Evolutionary conservation across 2,329 filamentous ascomycete species (phyloP).

Genomic region (Aureobasidium leucospermi): DNA sequence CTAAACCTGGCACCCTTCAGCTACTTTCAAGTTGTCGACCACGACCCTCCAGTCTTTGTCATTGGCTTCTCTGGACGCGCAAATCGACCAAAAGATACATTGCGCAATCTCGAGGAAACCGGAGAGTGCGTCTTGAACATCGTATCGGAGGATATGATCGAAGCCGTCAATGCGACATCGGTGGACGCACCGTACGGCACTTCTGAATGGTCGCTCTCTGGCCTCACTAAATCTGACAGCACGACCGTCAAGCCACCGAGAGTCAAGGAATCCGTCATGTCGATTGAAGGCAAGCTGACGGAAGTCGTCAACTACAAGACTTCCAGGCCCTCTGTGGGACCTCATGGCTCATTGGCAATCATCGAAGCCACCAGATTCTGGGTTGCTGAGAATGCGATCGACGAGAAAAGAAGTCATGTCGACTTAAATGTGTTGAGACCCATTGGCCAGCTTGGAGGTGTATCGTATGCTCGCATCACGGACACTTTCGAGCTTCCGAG

Average conservation of each 20-base stretch:
- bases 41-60: conserved; percentile 19
- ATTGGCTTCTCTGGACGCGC: conserved; percentile 17
- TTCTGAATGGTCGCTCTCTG: conserved; percentile 69
- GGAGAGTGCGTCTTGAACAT: conserved; percentile 22
- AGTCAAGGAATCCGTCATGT: conserved; percentile 71
- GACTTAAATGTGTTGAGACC: neutral
- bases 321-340: neutral
- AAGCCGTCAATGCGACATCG: conserved; percentile 52
- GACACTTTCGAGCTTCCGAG: conserved; percentile 18
- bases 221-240: conserved; percentile 60
- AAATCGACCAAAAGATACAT: conserved; percentile 18
- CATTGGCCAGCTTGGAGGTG: neutral
- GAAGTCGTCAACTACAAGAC: conserved; percentile 52
- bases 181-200: conserved; percentile 66
- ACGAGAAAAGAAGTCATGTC: neutral
- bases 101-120: conserved; percentile 20
- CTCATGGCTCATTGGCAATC: conserved; percentile 19
- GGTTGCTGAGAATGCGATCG: conserved; percentile 15
- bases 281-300: conserved; percentile 68
- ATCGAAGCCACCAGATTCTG: conserved; percentile 27
- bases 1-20: conserved; percentile 25
- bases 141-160: conserved; percentile 19
- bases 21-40: conserved; percentile 24
- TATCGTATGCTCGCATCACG: conserved; percentile 5
- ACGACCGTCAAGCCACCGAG: conserved; percentile 58